Percentiles rank a stretch among this genome's conserved stretches.
phyloP scores from a whole-genome alignment of 163 green algal species.

The Coccomyxa subellipsoidea region DNA sequence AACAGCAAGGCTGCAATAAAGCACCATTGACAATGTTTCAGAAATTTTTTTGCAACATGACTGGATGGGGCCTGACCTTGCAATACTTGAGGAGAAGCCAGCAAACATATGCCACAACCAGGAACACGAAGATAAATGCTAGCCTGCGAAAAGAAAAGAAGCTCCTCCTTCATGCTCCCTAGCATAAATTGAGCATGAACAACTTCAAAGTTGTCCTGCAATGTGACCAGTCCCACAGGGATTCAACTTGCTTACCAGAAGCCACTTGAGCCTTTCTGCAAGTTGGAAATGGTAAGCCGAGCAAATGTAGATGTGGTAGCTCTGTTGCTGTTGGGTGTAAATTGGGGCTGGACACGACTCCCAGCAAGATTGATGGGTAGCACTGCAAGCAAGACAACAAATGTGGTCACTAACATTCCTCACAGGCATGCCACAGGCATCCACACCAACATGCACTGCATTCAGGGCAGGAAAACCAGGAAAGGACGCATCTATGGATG shows the following conservation, averaged over 20 bases:
- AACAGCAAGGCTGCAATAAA: no score
- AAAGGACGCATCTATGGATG: no score
- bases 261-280: constrained; percentile 13
- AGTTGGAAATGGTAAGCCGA: constrained; percentile 28
- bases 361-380: constrained; percentile 31
- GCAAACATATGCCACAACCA: constrained; percentile 23
- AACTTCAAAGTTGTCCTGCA: no score
- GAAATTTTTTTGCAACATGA: no score
- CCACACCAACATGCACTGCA: no score
- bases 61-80: not conserved
- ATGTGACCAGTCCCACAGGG: not conserved
- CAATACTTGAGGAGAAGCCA: constrained; percentile 43
- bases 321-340: not conserved
- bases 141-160: constrained; percentile 19
- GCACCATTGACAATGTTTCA: no score
- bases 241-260: constrained; percentile 26
- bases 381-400: constrained; percentile 26
- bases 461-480: no score
- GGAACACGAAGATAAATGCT: constrained; percentile 32
- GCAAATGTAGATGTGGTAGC: constrained; percentile 24
- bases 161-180: no score
- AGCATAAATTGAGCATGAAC: no score
- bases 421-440: no score
- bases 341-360: not conserved
- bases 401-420: no score